Conservation (phyloP, 1,284 basidiomycete species). For the Puccinia horiana region DNA sequence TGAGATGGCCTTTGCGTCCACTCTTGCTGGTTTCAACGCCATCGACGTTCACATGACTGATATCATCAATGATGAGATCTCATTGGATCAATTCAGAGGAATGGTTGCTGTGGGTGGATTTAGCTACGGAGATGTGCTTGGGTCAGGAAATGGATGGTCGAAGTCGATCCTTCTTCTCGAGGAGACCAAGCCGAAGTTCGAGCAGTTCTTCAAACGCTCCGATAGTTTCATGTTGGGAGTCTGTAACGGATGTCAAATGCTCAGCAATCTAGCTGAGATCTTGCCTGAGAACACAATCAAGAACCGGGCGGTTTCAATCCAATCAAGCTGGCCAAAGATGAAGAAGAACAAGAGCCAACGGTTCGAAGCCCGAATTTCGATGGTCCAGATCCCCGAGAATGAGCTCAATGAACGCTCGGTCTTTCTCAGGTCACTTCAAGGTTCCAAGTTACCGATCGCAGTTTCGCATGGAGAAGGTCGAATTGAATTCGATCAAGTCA, state of each 20-base stretch:
- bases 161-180: constrained; percentile 83
- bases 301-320: neutral
- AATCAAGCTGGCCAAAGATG: constrained; percentile 77
- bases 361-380: constrained; percentile 83
- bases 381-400: constrained; percentile 69
- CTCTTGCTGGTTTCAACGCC: constrained; percentile 88
- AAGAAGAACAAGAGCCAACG: constrained; percentile 84
- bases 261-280: constrained; percentile 80
- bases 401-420: constrained; percentile 64
- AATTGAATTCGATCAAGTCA: constrained; percentile 65
- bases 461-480: constrained; percentile 98
- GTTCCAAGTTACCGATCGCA: constrained; percentile 82
- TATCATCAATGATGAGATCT: constrained; percentile 72
- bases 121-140: constrained; percentile 96
- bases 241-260: constrained; percentile 98
- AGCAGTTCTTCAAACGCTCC: constrained; percentile 74
- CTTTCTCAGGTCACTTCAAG: constrained; percentile 84
- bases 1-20: constrained; percentile 98
- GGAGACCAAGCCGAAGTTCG: constrained; percentile 73
- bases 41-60: constrained; percentile 99
- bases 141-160: constrained; percentile 97
- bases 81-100: constrained; percentile 74
- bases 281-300: constrained; percentile 76
- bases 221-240: constrained; percentile 89
- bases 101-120: constrained; percentile 96